Conservation (phyloP, 2,329 filamentous ascomycete genomes). For the Coniosporium tulheliwenetii region DNA sequence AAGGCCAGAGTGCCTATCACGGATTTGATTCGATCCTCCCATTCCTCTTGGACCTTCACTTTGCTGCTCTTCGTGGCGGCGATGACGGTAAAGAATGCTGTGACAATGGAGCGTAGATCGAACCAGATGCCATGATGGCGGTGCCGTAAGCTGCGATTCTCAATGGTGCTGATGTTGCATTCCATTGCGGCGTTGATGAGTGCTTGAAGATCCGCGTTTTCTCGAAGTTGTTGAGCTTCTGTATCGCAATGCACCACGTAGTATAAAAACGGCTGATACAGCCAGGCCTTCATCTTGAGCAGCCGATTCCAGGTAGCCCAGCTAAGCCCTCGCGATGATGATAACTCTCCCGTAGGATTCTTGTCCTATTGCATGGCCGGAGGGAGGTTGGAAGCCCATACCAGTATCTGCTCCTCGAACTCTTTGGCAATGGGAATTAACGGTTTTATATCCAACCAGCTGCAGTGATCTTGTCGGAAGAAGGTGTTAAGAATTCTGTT, state of each 20-base stretch:
- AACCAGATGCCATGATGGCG: slow-evolving; percentile 18
- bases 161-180: slow-evolving; percentile 12
- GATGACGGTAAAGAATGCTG: slow-evolving; percentile 10
- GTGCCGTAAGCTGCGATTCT: slow-evolving; percentile 10
- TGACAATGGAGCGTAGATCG: slow-evolving; percentile 10
- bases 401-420: slow-evolving; percentile 12
- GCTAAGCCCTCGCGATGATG: slow-evolving; percentile 11
- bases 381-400: slow-evolving; percentile 14
- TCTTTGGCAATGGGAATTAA: slow-evolving; percentile 13
- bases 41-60: neutral
- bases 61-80: slow-evolving; percentile 11
- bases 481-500: slow-evolving; percentile 24
- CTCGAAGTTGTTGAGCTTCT: neutral
- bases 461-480: slow-evolving; percentile 7
- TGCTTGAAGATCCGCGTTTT: slow-evolving; percentile 2
- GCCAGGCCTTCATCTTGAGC: slow-evolving; percentile 13
- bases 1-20: neutral
- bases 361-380: slow-evolving; percentile 12
- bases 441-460: slow-evolving; percentile 11
- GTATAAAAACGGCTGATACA: slow-evolving; percentile 17
- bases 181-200: slow-evolving; percentile 11
- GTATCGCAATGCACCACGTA: slow-evolving; percentile 9
- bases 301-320: slow-evolving; percentile 13
- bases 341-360: slow-evolving; percentile 4
- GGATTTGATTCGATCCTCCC: neutral